Percentiles rank a stretch among this genome's conserved stretches.
Evolutionary conservation across 371 early-diverging fungal species (phyloP).

Genomic region (Mortierella sp.): DNA sequence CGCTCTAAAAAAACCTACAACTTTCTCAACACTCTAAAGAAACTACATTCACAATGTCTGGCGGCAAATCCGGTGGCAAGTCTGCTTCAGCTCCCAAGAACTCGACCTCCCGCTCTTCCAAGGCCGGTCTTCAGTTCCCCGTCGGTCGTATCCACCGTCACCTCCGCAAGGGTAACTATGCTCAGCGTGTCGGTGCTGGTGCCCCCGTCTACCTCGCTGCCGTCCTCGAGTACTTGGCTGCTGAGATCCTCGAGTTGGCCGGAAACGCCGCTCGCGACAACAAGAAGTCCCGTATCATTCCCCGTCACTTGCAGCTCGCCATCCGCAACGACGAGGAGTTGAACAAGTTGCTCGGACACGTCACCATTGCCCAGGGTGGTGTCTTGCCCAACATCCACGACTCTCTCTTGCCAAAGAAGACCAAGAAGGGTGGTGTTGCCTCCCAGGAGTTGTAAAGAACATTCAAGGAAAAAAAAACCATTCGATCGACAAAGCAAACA

Average conservation of each 20-base stretch:
- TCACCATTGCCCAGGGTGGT: slow-evolving; percentile 92
- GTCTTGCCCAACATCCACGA: slow-evolving; percentile 90
- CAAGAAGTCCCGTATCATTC: slow-evolving; percentile 96
- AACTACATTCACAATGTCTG: slow-evolving; percentile 62
- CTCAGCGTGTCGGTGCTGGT: slow-evolving; percentile 94
- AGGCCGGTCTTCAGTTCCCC: slow-evolving; percentile 95
- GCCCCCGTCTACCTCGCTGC: slow-evolving; percentile 96
- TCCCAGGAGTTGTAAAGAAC: slow-evolving; percentile 61
- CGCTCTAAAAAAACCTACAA: not conserved
- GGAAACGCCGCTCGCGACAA: slow-evolving; percentile 97
- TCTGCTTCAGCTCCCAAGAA: slow-evolving; percentile 70
- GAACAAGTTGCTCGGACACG: slow-evolving; percentile 93
- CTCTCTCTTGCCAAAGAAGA: slow-evolving; percentile 78
- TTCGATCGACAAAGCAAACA: slow-evolving; percentile 15
- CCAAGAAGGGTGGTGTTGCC: slow-evolving; percentile 75
- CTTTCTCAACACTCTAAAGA: slow-evolving; percentile 4
- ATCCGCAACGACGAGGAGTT: slow-evolving; percentile 97
- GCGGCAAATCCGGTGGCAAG: slow-evolving; percentile 74
- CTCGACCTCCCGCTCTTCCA: slow-evolving; percentile 75
- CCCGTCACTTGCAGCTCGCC: slow-evolving; percentile 92
- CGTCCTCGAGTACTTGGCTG: slow-evolving; percentile 96
- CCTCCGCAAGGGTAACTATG: slow-evolving; percentile 95
- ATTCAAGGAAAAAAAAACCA: slow-evolving; percentile 13
- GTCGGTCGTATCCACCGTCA: slow-evolving; percentile 98
- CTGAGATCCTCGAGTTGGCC: slow-evolving; percentile 97